A percentile compares a stretch with the other conserved stretches of the same genome.
Evolutionary conservation across 805 yeast genomes (phyloP).

Genomic region (Ogataea thermomethanolica): DNA sequence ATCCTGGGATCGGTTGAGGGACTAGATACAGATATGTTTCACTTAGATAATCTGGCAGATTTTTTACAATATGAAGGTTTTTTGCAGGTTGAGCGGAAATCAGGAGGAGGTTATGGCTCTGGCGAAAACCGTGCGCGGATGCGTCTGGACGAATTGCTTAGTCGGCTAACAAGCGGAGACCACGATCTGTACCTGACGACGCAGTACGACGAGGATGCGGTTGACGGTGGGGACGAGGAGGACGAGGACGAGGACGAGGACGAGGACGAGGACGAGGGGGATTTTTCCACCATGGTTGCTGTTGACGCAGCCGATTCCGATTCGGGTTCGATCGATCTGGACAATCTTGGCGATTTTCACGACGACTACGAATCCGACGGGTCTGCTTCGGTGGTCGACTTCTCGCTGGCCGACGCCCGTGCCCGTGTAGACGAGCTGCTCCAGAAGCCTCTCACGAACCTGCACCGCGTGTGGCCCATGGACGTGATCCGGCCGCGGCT

Average conservation of each 20-base stretch:
- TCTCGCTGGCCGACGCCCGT: slow-evolving; percentile 30
- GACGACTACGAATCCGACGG: slow-evolving; percentile 30
- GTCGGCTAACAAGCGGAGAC: slow-evolving; percentile 40
- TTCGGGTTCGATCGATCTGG: slow-evolving; percentile 40
- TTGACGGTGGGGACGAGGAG: slow-evolving; percentile 27
- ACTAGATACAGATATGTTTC: slow-evolving; percentile 34
- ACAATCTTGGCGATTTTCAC: slow-evolving; percentile 47
- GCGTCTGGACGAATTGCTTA: slow-evolving; percentile 47
- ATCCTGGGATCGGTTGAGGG: slow-evolving; percentile 38
- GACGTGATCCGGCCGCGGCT: slow-evolving; percentile 42
- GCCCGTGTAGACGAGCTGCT: slow-evolving; percentile 47
- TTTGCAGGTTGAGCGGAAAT: slow-evolving; percentile 57
- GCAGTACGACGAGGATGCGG: slow-evolving; percentile 53
- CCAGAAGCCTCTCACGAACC: slow-evolving; percentile 59
- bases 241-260: slow-evolving; percentile 26
- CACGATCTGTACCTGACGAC: slow-evolving; percentile 60
- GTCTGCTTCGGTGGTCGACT: not conserved
- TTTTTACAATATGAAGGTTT: slow-evolving; percentile 29
- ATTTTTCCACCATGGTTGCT: slow-evolving; percentile 20
- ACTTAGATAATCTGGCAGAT: slow-evolving; percentile 34
- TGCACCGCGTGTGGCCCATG: slow-evolving; percentile 24
- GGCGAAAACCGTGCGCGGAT: slow-evolving; percentile 52
- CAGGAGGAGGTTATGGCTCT: slow-evolving; percentile 64
- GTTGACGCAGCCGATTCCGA: slow-evolving; percentile 27
- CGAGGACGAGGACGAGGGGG: slow-evolving; percentile 25